Evolutionary conservation across 2,329 filamentous ascomycete genomes (phyloP), one percentile per base, ranked within the genome.

Genomic region (Aspergillus bombycis): DNA sequence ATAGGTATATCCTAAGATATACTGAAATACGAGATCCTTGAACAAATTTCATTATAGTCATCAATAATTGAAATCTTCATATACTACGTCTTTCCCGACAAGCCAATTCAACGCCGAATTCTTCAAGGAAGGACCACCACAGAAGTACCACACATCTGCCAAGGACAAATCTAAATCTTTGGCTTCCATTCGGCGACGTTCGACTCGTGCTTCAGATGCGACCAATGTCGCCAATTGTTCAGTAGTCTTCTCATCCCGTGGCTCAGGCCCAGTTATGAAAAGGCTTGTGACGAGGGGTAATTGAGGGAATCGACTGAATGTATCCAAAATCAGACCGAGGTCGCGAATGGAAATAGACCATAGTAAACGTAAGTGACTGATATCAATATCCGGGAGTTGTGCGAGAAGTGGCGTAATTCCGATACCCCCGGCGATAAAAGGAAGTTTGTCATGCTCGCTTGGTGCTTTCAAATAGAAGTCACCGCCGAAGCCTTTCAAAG

Each of bases 381-480:
- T 66, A 62, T 81, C 75, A 1, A 92, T 72, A 7, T 84, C 76
- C 0, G 78, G 80, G n/a, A 88, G 82, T 69, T 92, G 90, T 0
- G 88, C 87, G n/a, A 96, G 80, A 4, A 95, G 70, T 1, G 93
- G 93, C 32, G 93, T 96, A 65, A 96, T 92, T 0, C 93, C 93
- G 8, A 96, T 91, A 3, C 93, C 93, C 0, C 87, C 91, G 7
- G 91, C 91, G 4, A 96, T 77, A 67, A 94, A 95, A 0, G 81
- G 82, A 1, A 83, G 73, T 1, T 87, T 59, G 1, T 79, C 77
- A 38, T 79, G 65, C 9, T 71, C 62, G 0, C 26, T 55, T 12
- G 57, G 32, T n/a, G 60, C 53, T 16, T 75, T 65, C 28, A 88
- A 77, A 19, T 70, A 74, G 65, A 90, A 90, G 2, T 82, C 80